Evolutionary conservation across 2,329 filamentous ascomycete species (phyloP).

Genomic region (Paecilomyces variotii): DNA sequence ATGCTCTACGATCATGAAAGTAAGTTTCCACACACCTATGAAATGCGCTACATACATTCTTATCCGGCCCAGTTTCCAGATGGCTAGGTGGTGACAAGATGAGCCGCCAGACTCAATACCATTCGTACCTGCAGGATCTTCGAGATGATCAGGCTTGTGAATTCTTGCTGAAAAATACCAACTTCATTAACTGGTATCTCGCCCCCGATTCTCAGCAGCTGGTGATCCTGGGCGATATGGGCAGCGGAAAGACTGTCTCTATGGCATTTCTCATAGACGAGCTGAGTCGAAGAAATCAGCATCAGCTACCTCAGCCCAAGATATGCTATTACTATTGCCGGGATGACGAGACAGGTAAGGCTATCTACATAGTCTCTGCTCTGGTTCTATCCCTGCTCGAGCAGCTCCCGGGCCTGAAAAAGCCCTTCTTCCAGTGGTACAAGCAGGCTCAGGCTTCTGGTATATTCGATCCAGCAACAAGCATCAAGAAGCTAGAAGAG

Average conservation of each 20-base stretch:
- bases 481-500: conserved; percentile 7
- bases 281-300: conserved; percentile 7
- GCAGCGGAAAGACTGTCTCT: conserved; percentile 12
- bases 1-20: conserved; percentile 18
- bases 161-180: conserved; percentile 7
- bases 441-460: conserved; percentile 8
- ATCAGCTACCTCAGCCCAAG: conserved; percentile 12
- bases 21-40: conserved; percentile 8
- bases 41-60: conserved; percentile 1
- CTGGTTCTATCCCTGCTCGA: conserved; percentile 11
- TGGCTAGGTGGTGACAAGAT: conserved; percentile 11
- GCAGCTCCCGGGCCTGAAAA: conserved; percentile 11
- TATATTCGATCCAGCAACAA: conserved; percentile 7
- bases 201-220: conserved; percentile 7
- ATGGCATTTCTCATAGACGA: conserved; percentile 11
- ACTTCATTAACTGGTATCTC: conserved; percentile 10
- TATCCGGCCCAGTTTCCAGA: conserved; percentile 6
- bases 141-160: conserved; percentile 10
- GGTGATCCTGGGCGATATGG: conserved; percentile 11
- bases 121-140: conserved; percentile 6
- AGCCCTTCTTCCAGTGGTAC: conserved; percentile 10
- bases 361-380: conserved; percentile 9
- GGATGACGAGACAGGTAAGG: conserved; percentile 14
- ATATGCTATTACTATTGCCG: conserved; percentile 22
- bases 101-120: conserved; percentile 6